These are phyloP conservation scores for Kodamaea sp. DNA, from an alignment of 1,139 yeast genomes.

Conservation along the genomic window DNA sequence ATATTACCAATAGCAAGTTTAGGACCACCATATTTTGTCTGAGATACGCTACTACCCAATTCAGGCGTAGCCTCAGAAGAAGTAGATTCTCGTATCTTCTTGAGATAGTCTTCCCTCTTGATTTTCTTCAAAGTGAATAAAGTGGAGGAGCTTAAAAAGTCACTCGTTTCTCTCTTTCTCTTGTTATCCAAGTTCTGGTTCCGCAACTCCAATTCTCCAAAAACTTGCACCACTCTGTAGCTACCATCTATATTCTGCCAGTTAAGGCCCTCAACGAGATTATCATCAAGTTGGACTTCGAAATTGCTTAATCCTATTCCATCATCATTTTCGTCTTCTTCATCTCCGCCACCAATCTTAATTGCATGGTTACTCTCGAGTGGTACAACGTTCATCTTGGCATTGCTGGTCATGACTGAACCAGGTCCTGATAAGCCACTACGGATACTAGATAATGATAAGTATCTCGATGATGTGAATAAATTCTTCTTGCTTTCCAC, in stretches of 20 bases:
- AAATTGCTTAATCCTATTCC: constrained; percentile 57
- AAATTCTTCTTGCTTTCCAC: constrained; percentile 25
- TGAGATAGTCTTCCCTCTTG: constrained; percentile 18
- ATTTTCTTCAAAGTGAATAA: constrained; percentile 39
- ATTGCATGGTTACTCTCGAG: constrained; percentile 44
- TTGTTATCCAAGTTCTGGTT: constrained; percentile 21
- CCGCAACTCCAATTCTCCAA: constrained; percentile 63
- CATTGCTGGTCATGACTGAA: constrained; percentile 16
- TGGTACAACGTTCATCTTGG: constrained; percentile 32
- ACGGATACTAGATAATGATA: constrained; percentile 37
- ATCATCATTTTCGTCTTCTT: constrained; percentile 16
- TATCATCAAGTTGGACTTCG: constrained; percentile 71
- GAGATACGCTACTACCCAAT: constrained; percentile 3
- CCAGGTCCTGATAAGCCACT: constrained; percentile 28
- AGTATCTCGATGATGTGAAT: constrained; percentile 29
- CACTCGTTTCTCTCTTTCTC: constrained; percentile 24
- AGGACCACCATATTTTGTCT: constrained; percentile 25
- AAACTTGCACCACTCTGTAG: constrained; percentile 78
- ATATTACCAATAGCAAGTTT: constrained; percentile 85
- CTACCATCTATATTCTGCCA: constrained; percentile 90
- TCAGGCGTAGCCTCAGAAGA: constrained; percentile 8
- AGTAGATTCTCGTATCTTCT: constrained; percentile 12
- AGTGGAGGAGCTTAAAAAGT: constrained; percentile 37
- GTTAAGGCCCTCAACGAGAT: constrained; percentile 57
- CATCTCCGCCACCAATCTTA: constrained; percentile 54